Base-by-base conservation (phyloP, 2,329 filamentous ascomycete species). In the Corniculantispora saksenae region DNA sequence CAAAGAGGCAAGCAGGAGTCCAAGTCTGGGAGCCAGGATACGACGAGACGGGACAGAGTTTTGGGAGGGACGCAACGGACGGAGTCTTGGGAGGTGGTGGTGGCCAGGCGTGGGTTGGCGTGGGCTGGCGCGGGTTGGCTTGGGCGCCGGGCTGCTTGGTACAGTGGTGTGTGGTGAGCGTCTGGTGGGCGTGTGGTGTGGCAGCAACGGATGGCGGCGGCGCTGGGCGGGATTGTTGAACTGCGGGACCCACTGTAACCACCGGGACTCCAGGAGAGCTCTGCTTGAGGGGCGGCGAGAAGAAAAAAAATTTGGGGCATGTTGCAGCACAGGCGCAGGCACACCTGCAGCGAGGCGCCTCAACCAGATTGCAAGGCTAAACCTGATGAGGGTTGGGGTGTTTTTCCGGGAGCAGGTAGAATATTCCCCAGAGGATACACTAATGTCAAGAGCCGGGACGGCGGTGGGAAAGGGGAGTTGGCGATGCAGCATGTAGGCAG, bases 291-390 rank as follows among this genome's bases (percentile, higher is more conserved):
- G 23, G 23, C 53, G 8, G 21, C 48, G 48, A 53, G 21, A 53
- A 53, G 62, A 66, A 62, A 48, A 63, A 62, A 6, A 38, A 57
- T 59, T 66, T 63, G 60, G 60, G 60, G 64, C 17, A 62, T 43
- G 59, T 45, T 53, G 54, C 58, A 62, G 54, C 50, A 45, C 47
- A 63, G 66, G 62, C 68, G 67, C 70, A 66, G 69, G 32, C 67
- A 70, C 70, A 50, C 61, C 43, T 57, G 43, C 70, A 73, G 71
- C 69, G 23, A 29, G 71, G 69, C 72, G 77, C 70, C 80, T 81
- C 80, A 81, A 81, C 79, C 78, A 82, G 80, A 79, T 79, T 73
- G 45, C 23, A 10, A 55, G 56, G 64, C 78, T 78, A 79, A 66
- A 8, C 76, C 72, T 45, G 64, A 70, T 67, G 19, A 0, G 70